A percentile compares a stretch with the other conserved stretches of the same genome.
Evolutionary conservation across 2,329 filamentous ascomycete species (phyloP).

Genomic region (Sclerotiophoma versabilis): DNA sequence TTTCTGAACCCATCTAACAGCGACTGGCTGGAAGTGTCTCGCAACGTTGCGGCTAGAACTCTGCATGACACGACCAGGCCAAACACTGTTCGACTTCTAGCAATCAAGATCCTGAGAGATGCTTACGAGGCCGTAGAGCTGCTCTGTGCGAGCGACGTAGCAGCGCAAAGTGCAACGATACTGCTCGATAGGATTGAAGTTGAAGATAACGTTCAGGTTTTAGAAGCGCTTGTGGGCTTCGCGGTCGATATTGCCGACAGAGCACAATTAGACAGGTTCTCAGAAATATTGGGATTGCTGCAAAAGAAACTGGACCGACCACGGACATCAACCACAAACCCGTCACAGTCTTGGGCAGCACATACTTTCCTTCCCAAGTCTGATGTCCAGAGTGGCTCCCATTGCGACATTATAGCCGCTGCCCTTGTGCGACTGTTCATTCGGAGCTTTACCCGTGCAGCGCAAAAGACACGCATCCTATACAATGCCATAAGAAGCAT

Average conservation of each 20-base stretch:
- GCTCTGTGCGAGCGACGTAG: constrained; percentile 64
- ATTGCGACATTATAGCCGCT: constrained; percentile 73
- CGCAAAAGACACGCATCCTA: constrained; percentile 65
- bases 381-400: constrained; percentile 51
- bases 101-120: constrained; percentile 65
- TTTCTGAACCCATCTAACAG: constrained; percentile 75
- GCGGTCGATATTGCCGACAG: constrained; percentile 69
- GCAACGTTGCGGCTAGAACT: constrained; percentile 67
- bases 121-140: constrained; percentile 60
- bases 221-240: constrained; percentile 70
- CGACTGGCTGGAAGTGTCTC: constrained; percentile 71
- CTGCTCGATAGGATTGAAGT: constrained; percentile 67
- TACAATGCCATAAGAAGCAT: constrained; percentile 47
- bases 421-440: constrained; percentile 81
- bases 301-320: constrained; percentile 38
- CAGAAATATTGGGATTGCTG: constrained; percentile 54
- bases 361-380: constrained; percentile 24
- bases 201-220: constrained; percentile 70
- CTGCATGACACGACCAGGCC: constrained; percentile 68
- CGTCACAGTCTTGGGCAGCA: constrained; percentile 25
- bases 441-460: constrained; percentile 71
- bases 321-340: constrained; percentile 24
- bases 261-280: constrained; percentile 66
- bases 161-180: constrained; percentile 66
- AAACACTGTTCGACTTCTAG: constrained; percentile 67